Evolutionary conservation across 1,284 basidiomycete species (phyloP), one percentile per base, ranked within the genome.

Genomic region (Coniophora puteana): DNA sequence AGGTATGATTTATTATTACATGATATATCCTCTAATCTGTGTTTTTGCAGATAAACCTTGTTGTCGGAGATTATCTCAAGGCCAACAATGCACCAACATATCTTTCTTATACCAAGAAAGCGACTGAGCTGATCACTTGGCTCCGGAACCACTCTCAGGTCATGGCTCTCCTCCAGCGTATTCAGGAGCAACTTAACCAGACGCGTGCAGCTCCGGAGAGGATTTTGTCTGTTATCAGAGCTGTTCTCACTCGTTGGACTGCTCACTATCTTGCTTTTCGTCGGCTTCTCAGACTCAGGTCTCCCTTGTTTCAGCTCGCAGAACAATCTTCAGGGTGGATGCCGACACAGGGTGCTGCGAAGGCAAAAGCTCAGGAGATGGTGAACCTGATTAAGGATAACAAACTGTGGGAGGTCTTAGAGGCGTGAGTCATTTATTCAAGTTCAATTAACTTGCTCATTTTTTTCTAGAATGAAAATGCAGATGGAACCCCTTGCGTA

Each of bases 21-120:
- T 22, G 33, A 26, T 20, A 18, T 21, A 8, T 38, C 12, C 10
- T 30, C 29, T 28, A 37, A 17, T 40, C 40, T 36, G 21, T 8
- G 18, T 16, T 23, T 26, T 8, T 32, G 20, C 46, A 71, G 66
- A 54, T 69, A 8, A 68, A 69, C 43, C 54, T 70, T 11, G 46
- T 71, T 45, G 63, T 69, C 24, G 55, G 65, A 1, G 59, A 71
- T 41, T 66, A 62, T 41, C 62, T 69, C 45, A 62, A 62, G 42
- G 36, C 36, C n/a, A 41, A 47, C 8, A 8, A 41, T 1, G 30
- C 13, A 8, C 12, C 11, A 4, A 18, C 26, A 8, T 43, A 58
- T 20, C 38, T 65, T 2, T 5, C 32, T 3, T 50, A 50, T 43
- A 45, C 47, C 1, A 47, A 51, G 3, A 28, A 50, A 24, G 63